These are phyloP conservation scores for Ceratocystis eucalypticola DNA, from an alignment of 2,329 filamentous ascomycete species.

Conservation along the genomic window DNA sequence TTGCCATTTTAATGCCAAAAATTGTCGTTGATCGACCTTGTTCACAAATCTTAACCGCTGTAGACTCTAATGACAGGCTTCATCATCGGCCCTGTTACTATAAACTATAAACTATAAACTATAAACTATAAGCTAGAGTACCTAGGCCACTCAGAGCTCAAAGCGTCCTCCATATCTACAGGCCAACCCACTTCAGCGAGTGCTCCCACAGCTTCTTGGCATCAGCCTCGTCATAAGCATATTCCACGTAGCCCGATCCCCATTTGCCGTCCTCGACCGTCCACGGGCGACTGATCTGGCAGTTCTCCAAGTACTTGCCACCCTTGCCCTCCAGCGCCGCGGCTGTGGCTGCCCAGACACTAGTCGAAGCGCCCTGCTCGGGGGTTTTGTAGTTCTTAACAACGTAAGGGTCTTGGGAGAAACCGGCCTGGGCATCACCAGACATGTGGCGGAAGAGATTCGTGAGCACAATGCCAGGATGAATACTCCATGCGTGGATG, in stretches of 20 bases:
- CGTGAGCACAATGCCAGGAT: conserved; percentile 21
- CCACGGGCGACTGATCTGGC: conserved; percentile 11
- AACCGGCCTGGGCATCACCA: background rate
- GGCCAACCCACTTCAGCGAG: conserved; percentile 18
- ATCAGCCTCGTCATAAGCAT: conserved; percentile 12
- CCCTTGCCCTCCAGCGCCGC: background rate
- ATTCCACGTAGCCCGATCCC: background rate
- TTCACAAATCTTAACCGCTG: background rate
- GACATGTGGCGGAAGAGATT: conserved; percentile 15
- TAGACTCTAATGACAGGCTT: background rate
- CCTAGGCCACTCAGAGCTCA: too few relatives aligned
- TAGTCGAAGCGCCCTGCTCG: background rate
- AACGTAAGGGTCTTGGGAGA: background rate
- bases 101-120: too few relatives aligned
- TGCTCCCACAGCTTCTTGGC: conserved; percentile 21
- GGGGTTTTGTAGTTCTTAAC: background rate
- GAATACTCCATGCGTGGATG: conserved; percentile 18
- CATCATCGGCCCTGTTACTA: too few relatives aligned
- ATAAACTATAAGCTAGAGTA: too few relatives aligned
- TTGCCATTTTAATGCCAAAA: background rate
- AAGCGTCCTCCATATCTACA: background rate
- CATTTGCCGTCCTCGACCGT: background rate
- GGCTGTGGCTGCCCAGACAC: background rate
- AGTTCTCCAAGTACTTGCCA: background rate
- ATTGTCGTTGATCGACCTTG: background rate